These are phyloP conservation scores for Phytophthora foliorum DNA, from an alignment of 352 stramenopile genomes.

Conservation along the genomic window DNA sequence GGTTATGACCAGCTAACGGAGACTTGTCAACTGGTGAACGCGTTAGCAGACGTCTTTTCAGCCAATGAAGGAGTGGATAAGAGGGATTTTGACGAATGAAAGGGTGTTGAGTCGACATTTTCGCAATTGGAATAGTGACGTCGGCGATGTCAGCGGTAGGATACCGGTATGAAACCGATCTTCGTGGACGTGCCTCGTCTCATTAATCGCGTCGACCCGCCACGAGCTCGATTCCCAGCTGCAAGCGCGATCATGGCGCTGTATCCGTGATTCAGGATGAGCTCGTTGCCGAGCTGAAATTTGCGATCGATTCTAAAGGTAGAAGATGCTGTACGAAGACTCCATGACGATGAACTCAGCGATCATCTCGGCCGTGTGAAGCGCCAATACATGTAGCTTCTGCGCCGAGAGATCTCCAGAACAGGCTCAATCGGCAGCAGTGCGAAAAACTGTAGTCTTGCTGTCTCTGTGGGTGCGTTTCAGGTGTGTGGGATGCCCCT, in stretches of 20 bases:
- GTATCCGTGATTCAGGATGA: no score
- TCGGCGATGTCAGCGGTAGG: conserved; percentile 17
- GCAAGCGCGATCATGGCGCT: no score
- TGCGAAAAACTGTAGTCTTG: no score
- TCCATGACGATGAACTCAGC: no score
- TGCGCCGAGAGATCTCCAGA: neutral
- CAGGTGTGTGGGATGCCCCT: no score
- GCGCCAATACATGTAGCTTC: neutral
- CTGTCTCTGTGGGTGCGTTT: no score
- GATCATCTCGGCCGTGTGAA: neutral
- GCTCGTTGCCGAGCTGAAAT: no score
- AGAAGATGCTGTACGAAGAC: no score
- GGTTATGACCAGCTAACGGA: conserved; percentile 2
- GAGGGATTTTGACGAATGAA: conserved; percentile 6
- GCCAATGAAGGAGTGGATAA: conserved; percentile 6
- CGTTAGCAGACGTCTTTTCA: conserved; percentile 1
- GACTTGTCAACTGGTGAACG: neutral
- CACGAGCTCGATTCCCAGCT: no score
- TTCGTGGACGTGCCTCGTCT: neutral
- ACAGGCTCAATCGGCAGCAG: neutral
- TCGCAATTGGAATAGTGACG: conserved; percentile 15
- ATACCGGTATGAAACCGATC: conserved; percentile 6
- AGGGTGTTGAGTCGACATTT: conserved; percentile 35
- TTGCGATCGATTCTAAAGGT: no score
- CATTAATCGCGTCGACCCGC: no score